Percentiles rank a stretch among this genome's conserved stretches.
Conservation (phyloP, 495 filamentous ascomycete genomes). For the Staphylotrichum tortipilum region DNA sequence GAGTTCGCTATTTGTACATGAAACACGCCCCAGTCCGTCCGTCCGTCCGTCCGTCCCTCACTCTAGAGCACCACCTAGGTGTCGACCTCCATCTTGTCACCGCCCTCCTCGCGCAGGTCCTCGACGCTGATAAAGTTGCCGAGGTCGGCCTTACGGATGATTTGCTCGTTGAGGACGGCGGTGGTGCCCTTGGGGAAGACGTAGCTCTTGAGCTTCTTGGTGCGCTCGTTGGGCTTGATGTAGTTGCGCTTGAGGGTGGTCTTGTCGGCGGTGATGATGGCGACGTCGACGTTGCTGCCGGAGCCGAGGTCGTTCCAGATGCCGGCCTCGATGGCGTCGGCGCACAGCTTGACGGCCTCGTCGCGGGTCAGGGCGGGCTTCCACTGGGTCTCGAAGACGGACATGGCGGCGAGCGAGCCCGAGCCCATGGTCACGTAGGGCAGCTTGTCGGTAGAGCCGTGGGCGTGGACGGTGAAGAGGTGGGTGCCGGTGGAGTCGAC, state of each 20-base stretch:
- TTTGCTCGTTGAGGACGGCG: slow-evolving; percentile 83
- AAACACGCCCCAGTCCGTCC: too few species aligned
- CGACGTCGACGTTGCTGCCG: slow-evolving; percentile 94
- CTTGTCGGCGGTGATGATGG: slow-evolving; percentile 88
- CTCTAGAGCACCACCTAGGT: slow-evolving; percentile 33
- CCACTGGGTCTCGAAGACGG: slow-evolving; percentile 96
- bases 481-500: slow-evolving; percentile 95
- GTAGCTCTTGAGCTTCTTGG: slow-evolving; percentile 87
- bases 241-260: slow-evolving; percentile 85
- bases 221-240: slow-evolving; percentile 85
- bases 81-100: slow-evolving; percentile 95
- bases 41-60: not conserved
- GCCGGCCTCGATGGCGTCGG: slow-evolving; percentile 88
- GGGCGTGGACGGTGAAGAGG: slow-evolving; percentile 96
- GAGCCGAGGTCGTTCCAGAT: slow-evolving; percentile 99
- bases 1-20: slow-evolving; percentile 11
- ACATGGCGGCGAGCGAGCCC: slow-evolving; percentile 93
- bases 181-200: slow-evolving; percentile 83
- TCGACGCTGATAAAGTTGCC: slow-evolving; percentile 91
- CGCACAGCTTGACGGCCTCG: slow-evolving; percentile 71
- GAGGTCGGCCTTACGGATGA: slow-evolving; percentile 86
- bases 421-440: slow-evolving; percentile 99
- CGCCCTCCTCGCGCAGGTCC: slow-evolving; percentile 62
- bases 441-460: slow-evolving; percentile 97
- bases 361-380: slow-evolving; percentile 68